phyloP scores from a whole-genome alignment of 345 rosid species.

The Odontarrhena argentea region DNA sequence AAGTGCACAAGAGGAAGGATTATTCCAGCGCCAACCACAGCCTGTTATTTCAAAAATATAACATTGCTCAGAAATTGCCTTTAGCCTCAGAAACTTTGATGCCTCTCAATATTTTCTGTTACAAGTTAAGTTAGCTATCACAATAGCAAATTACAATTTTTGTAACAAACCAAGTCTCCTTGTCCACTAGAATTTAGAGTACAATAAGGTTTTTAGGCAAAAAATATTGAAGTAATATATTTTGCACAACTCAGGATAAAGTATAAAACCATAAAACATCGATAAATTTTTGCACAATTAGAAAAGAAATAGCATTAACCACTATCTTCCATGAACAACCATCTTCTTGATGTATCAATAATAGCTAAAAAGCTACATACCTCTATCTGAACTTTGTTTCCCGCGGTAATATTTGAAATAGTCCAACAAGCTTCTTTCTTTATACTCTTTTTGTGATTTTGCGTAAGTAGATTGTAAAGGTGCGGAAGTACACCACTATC shows the following conservation, averaged over 20 bases:
- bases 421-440: constrained; percentile 95
- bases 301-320: constrained; percentile 18
- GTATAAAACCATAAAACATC: not conserved
- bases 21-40: constrained; percentile 69
- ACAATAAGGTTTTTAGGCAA: not conserved
- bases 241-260: constrained; percentile 2
- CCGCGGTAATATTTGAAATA: constrained; percentile 89
- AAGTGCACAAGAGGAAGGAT: constrained; percentile 74
- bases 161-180: not conserved
- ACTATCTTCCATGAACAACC: constrained; percentile 25
- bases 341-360: constrained; percentile 4
- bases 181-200: not conserved
- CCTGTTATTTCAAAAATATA: constrained; percentile 45
- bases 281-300: constrained; percentile 7
- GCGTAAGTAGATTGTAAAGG: constrained; percentile 66
- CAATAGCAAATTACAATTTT: constrained; percentile 4
- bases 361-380: constrained; percentile 41
- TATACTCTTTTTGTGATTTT: constrained; percentile 82
- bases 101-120: constrained; percentile 8
- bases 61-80: not conserved
- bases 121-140: constrained; percentile 4
- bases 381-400: constrained; percentile 79
- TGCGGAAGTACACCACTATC: constrained; percentile 69
- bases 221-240: not conserved
- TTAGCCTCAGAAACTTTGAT: constrained; percentile 13